These are phyloP conservation scores for Orychophragmus violaceus DNA, from an alignment of 345 rosid genomes.

Conservation along the genomic window DNA sequence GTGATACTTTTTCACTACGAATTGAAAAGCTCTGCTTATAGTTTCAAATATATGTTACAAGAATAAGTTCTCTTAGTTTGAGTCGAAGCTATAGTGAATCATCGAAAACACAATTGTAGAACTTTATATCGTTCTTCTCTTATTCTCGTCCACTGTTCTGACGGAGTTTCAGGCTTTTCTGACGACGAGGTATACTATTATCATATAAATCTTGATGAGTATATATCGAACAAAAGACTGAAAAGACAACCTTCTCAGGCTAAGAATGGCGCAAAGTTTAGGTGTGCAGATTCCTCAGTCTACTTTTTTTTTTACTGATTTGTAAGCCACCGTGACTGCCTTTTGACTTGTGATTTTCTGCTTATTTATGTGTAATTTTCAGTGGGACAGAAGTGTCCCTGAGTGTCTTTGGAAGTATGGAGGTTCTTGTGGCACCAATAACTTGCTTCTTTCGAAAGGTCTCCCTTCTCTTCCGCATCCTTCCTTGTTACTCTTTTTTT, in stretches of 20 bases:
- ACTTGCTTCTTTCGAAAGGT: constrained; percentile 39
- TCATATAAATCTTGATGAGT: constrained; percentile 52
- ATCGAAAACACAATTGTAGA: no score
- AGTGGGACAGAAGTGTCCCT: constrained; percentile 77
- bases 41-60: no score
- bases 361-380: constrained; percentile 7
- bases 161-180: constrained; percentile 39
- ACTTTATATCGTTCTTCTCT: neutral
- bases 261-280: constrained; percentile 68
- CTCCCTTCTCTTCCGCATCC: no score
- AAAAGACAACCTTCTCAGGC: constrained; percentile 58
- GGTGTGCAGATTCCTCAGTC: constrained; percentile 35
- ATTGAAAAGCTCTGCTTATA: no score
- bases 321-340: neutral
- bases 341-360: no score
- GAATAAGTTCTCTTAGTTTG: no score
- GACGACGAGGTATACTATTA: constrained; percentile 55
- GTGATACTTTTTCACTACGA: no score
- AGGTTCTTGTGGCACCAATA: constrained; percentile 40
- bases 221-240: constrained; percentile 31
- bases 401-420: constrained; percentile 42
- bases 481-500: neutral
- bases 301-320: neutral
- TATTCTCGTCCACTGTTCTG: neutral
- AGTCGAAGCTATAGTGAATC: neutral